These are phyloP conservation scores for Phoenix roebelenii DNA, from an alignment of 176 grass and related monocot species.

Conservation along the genomic window DNA sequence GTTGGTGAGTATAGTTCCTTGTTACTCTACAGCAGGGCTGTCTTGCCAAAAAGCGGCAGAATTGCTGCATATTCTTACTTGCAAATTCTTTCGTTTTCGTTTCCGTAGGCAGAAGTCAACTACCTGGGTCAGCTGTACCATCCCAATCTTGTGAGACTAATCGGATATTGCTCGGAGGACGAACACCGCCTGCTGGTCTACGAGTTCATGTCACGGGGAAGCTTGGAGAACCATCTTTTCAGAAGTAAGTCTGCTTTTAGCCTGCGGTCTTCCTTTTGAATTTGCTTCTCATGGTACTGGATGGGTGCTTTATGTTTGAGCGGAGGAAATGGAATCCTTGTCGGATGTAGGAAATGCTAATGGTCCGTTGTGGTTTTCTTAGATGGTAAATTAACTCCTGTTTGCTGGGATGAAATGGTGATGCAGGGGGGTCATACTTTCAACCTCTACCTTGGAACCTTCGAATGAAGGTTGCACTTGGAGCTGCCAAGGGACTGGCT, in stretches of 20 bases:
- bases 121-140: constrained; percentile 80
- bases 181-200: constrained; percentile 80
- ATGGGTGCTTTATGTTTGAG: too few species aligned
- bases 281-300: not conserved
- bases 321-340: too few species aligned
- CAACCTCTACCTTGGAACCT: constrained; percentile 83
- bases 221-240: constrained; percentile 95
- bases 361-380: too few species aligned
- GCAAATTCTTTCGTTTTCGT: not conserved
- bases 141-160: constrained; percentile 72
- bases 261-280: not conserved
- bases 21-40: not conserved
- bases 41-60: too few species aligned
- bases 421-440: constrained; percentile 61
- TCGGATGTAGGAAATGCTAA: too few species aligned
- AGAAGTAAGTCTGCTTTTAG: constrained; percentile 52
- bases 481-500: constrained; percentile 80
- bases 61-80: too few species aligned
- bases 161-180: constrained; percentile 81
- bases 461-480: constrained; percentile 86
- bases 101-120: constrained; percentile 66
- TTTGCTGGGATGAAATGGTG: constrained; percentile 26
- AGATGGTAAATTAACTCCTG: not conserved
- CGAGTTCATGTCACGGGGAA: constrained; percentile 88
- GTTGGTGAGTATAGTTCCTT: constrained; percentile 47